Base-by-base conservation (phyloP, 805 yeast species). In the Candida ovalis region DNA sequence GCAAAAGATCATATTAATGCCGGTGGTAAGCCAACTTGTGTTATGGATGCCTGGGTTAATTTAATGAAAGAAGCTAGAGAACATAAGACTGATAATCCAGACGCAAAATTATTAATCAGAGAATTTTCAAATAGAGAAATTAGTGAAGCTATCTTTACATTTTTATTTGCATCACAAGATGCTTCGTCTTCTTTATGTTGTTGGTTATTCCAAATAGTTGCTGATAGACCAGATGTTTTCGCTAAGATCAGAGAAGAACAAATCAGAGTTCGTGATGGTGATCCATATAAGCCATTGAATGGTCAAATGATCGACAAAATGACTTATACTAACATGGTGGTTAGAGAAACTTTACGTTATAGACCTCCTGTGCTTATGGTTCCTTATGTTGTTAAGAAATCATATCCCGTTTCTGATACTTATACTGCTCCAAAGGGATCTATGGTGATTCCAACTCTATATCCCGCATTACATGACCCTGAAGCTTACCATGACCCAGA, bases 331-430 rank as follows among this genome's bases (percentile, higher is more conserved):
- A 77, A 78, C 60, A 82, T 82, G 85, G 97, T 88, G 54, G 96
- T 94, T 52, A 88, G 82, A 71, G 99, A 94, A 74, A 74, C 94
- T 47, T 79, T 94, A 59, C 84, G 99, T 67, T 87, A 86, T 74
- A 84, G 98, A 71, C 99, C 99, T 24, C 99, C 99, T 3, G 99
- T 94, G 53, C 63, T 91, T 49, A 94, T 94, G 99, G 98, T 94
- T 52, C 99, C 99, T 45, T 94, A 94, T 66, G 89, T 88, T 51
- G 97, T 80, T 46, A 94, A 94, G 76, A 77, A 89, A 67, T 72
- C 78, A 13, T 94, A 87, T 77, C 96, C 96, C 38, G 82, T 94
- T 45, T 78, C 88, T 36, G 84, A 85, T 15, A 78, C 75, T 48
- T 94, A 94, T 72, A 82, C 92, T 24, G 96, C 90, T 44, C 99